Evolutionary conservation across 2,329 filamentous ascomycete genomes (phyloP), one percentile per base, ranked within the genome.

Genomic region (Cladosporium sphaerospermum): DNA sequence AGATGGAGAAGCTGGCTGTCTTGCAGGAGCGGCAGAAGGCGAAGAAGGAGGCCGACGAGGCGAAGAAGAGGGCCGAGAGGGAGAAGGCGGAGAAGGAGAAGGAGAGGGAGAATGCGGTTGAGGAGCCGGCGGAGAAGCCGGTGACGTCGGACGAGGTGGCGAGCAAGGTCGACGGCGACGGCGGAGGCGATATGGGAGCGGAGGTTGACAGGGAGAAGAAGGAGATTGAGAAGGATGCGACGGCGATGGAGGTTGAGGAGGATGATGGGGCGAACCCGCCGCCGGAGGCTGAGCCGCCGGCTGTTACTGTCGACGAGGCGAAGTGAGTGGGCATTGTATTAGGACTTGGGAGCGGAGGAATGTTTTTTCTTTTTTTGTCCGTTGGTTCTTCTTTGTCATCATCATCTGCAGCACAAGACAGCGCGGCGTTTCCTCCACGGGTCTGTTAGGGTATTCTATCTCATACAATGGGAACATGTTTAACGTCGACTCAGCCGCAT

Each of bases 1-100:
- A 61, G 54, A 63, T 61, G 59, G 64, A 65, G 57, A 66, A 66
- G 54, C 54, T 64, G 59, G 63, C 62, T 1, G 58, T 59, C 10
- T 32, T 66, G 56, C 64, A 66, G 44, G 62, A 66, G 46, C 62
- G 61, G 54, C 56, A 62, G 51, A 53, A 56, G 32, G 51, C 53
- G 43, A 60, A 58, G 40, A 53, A 57, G 33, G 61, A 63, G 28
- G 62, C 63, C 37, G 57, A 61, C 14, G 56, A 61, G 33, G 57
- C 56, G 33, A 59, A 62, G 56, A 61, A 61, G 53, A 59, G 42
- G 32, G 52, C 43, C 9, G 51, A 50, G 6, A 23, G 39, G 23
- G 47, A 50, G 31, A 34, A 14, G 13, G 39, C 33, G 2, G 49
- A 45, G 33, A 32, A 14, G 32, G 41, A 19, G 18, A 10, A 28